These are phyloP conservation scores for Pichia inconspicua DNA, from an alignment of 1,139 yeast genomes.

Conservation along the genomic window DNA sequence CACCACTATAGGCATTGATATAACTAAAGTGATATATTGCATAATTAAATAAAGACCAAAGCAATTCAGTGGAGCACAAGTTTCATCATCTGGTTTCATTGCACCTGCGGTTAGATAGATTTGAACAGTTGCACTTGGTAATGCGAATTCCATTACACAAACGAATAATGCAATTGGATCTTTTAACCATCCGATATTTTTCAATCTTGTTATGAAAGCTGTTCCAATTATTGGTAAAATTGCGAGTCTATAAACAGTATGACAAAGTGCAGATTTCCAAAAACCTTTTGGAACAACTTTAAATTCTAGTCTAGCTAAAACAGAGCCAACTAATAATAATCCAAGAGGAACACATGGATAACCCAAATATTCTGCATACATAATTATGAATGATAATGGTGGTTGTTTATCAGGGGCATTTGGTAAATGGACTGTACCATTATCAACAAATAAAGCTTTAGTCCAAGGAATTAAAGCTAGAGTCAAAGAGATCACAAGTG, in stretches of 20 bases:
- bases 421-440: constrained; percentile 37
- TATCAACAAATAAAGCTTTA: constrained; percentile 63
- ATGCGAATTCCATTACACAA: constrained; percentile 64
- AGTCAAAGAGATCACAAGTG: constrained; percentile 55
- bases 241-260: constrained; percentile 41
- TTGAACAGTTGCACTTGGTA: constrained; percentile 83
- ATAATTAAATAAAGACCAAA: constrained; percentile 63
- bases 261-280: constrained; percentile 54
- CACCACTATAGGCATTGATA: constrained; percentile 62
- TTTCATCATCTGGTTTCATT: constrained; percentile 53
- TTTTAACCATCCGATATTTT: constrained; percentile 42
- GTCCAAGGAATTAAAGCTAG: constrained; percentile 83
- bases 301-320: constrained; percentile 66
- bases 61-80: constrained; percentile 73
- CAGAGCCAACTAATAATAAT: constrained; percentile 70
- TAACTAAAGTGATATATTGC: constrained; percentile 55
- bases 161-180: constrained; percentile 64
- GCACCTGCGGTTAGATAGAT: constrained; percentile 80
- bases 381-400: constrained; percentile 74
- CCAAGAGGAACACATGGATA: constrained; percentile 88
- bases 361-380: constrained; percentile 68
- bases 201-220: constrained; percentile 45
- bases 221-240: constrained; percentile 58
- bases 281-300: constrained; percentile 61
- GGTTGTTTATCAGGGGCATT: constrained; percentile 81